Evolutionary conservation across 495 filamentous ascomycete genomes (phyloP), one percentile per base, ranked within the genome.

Genomic region (Aspergillus saccharolyticus): DNA sequence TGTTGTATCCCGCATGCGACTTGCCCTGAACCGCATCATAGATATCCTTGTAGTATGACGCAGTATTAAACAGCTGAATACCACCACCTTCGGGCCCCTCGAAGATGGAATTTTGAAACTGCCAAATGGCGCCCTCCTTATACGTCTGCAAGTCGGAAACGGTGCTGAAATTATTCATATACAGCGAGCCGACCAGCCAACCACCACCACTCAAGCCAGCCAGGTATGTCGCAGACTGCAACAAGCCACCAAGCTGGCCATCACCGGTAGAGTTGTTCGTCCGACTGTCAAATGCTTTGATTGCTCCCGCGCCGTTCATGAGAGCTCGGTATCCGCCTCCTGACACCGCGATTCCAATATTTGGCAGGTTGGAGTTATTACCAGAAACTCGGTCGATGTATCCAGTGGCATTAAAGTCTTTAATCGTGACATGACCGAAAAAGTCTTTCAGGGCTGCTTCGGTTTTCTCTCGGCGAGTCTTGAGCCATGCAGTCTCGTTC

Each of bases 101-200:
- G 57, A 97, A 76, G 64, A 97, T 91, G 47, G 82, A 87, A 63
- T 88, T 86, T 2, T 78, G 80, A 59, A 96, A 88, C 58, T 91
- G 74, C 92, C 92, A 97, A 6, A 84, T 69, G 16, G 73, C 74
- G 14, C 80, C 82, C 28, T 49, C 46, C 19, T 63, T 39, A 50
- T 51, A 18, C 1, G 77, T 63, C 61, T 77, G 74, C 56, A 95
- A 80, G 42, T 68, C 67, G 28, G 81, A 66, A 44, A 97, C 80
- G 16, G 83, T 86, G 30, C 86, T 88, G 74, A 92, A 97, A 72
- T 97, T 97, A 75, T 97, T 97, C 57, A 86, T 77, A 64, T 84
- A 94, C 17, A 97, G 80, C 25, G 87, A 91, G 7, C 89, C 89
- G 12, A 96, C 82, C 12, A 97, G 73, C 93, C 93, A 97, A 14